Conservation (phyloP, 345 rosid genomes). For the Eucalyptus victrix region DNA sequence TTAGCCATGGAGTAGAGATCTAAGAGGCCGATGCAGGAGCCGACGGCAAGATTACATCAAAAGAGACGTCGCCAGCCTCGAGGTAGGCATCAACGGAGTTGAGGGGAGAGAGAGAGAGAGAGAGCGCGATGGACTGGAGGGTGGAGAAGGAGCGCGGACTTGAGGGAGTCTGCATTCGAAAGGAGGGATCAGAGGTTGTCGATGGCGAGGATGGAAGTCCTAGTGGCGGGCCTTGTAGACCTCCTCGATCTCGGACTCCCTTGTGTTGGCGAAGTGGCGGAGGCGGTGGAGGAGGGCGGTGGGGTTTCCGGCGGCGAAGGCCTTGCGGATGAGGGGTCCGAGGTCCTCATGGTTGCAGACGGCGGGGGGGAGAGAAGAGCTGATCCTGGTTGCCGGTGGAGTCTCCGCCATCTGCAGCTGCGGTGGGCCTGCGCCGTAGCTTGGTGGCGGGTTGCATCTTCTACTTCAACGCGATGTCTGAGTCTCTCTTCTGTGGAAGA, state of each 20-base stretch:
- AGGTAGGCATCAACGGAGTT: slow-evolving; percentile 53
- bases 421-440: slow-evolving; percentile 58
- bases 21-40: slow-evolving; percentile 42
- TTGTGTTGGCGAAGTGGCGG: slow-evolving; percentile 65
- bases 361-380: slow-evolving; percentile 62
- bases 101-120: slow-evolving; percentile 66
- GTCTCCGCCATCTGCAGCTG: slow-evolving; percentile 35
- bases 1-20: slow-evolving; percentile 69
- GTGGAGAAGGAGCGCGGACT: slow-evolving; percentile 74
- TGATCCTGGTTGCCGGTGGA: slow-evolving; percentile 71
- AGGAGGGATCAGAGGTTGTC: slow-evolving; percentile 93
- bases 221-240: slow-evolving; percentile 94
- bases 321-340: slow-evolving; percentile 77
- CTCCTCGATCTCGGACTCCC: slow-evolving; percentile 88
- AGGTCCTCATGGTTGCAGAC: slow-evolving; percentile 82
- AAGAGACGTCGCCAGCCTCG: slow-evolving; percentile 58
- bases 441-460: slow-evolving; percentile 50
- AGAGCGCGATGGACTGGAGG: slow-evolving; percentile 67
- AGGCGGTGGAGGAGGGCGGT: slow-evolving; percentile 79
- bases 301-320: slow-evolving; percentile 68
- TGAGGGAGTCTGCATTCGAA: slow-evolving; percentile 79
- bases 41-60: slow-evolving; percentile 47
- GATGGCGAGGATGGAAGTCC: slow-evolving; percentile 80
- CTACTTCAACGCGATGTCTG: neutral
- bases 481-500: neutral